phyloP scores from a whole-genome alignment of 1,284 basidiomycete species.

The Acaromyces ingoldii region DNA sequence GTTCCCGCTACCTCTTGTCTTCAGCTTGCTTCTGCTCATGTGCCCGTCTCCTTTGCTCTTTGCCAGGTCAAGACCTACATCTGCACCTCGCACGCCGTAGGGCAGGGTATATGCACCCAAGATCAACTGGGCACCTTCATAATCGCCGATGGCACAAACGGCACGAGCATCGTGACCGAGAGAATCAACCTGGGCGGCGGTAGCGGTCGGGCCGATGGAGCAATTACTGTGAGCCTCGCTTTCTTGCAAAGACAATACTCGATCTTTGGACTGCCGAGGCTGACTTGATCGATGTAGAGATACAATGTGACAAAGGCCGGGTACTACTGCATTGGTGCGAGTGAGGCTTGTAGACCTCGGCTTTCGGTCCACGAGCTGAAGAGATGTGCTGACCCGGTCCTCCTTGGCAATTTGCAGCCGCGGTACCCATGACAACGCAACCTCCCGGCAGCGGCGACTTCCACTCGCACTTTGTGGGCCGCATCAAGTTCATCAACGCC shows the following conservation, averaged over 20 bases:
- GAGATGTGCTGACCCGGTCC: neutral
- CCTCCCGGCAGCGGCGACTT: constrained; percentile 46
- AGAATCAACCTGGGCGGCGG: constrained; percentile 30
- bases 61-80: constrained; percentile 66
- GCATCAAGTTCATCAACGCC: constrained; percentile 78
- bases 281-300: constrained; percentile 6
- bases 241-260: constrained; percentile 2
- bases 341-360: constrained; percentile 25
- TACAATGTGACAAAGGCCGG: constrained; percentile 82
- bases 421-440: constrained; percentile 72
- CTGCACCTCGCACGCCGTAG: constrained; percentile 21
- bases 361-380: neutral
- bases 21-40: neutral
- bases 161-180: constrained; percentile 22
- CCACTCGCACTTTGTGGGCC: constrained; percentile 76
- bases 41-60: too few species aligned
- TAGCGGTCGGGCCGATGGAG: neutral
- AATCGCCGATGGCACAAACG: constrained; percentile 23
- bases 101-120: constrained; percentile 23
- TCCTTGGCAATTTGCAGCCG: constrained; percentile 57
- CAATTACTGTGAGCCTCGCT: constrained; percentile 12
- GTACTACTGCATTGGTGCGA: constrained; percentile 86
- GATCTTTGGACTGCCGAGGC: neutral
- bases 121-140: constrained; percentile 42
- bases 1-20: constrained; percentile 12